Conservation (phyloP, 1,284 basidiomycete species). For the Ceratobasidium sp. region DNA sequence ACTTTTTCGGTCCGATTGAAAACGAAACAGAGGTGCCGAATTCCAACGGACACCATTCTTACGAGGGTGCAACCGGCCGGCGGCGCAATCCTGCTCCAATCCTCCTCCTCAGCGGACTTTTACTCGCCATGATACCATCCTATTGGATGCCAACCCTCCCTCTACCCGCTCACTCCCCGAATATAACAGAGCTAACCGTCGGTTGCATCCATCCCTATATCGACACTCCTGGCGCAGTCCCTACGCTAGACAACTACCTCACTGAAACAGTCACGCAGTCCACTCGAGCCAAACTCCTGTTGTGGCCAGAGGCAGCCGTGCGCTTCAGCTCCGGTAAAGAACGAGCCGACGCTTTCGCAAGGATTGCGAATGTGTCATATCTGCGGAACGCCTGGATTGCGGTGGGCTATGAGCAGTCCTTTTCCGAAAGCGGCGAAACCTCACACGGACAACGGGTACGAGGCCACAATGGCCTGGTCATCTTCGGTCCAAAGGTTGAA, state of each 20-base stretch:
- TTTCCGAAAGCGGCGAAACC: constrained; percentile 55
- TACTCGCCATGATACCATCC: constrained; percentile 62
- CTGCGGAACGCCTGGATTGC: constrained; percentile 64
- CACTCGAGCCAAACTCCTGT: constrained; percentile 65
- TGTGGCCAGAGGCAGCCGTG: constrained; percentile 85
- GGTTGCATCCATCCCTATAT: constrained; percentile 65
- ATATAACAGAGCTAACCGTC: constrained; percentile 68
- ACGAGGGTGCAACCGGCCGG: too few species aligned
- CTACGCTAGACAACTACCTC: constrained; percentile 72
- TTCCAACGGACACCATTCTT: background rate
- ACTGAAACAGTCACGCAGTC: constrained; percentile 64
- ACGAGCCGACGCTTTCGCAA: constrained; percentile 64
- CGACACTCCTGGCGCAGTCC: constrained; percentile 55
- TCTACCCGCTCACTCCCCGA: constrained; percentile 59
- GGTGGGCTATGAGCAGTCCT: constrained; percentile 74
- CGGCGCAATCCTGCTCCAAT: constrained; percentile 51
- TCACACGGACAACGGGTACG: constrained; percentile 60
- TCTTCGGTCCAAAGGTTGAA: constrained; percentile 62
- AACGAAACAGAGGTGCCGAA: constrained; percentile 24
- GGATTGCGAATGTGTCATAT: constrained; percentile 57
- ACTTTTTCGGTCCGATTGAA: constrained; percentile 15
- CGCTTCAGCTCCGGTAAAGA: constrained; percentile 66
- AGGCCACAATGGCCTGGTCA: constrained; percentile 70
- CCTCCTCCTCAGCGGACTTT: constrained; percentile 61
- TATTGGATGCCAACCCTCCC: constrained; percentile 62